These are phyloP conservation scores for Salix dunnii DNA, from an alignment of 345 rosid genomes.

Conservation along the genomic window DNA sequence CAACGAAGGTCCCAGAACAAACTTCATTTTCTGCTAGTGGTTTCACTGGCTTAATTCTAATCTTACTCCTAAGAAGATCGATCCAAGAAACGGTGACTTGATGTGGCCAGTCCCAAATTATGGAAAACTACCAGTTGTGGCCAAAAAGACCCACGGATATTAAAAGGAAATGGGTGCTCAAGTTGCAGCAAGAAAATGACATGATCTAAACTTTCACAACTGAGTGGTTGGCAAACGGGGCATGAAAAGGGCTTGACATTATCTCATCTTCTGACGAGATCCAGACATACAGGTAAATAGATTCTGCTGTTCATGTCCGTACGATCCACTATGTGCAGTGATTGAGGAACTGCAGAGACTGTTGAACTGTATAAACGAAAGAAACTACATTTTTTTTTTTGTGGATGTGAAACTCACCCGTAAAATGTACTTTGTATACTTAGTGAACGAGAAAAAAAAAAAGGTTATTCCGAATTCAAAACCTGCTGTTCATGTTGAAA, in stretches of 20 bases:
- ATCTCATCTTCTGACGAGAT: no score
- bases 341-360: background rate
- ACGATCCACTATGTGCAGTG: background rate
- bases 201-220: background rate
- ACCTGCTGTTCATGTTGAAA: no score
- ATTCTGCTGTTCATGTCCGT: background rate
- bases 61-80: background rate
- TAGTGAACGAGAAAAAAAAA: no score
- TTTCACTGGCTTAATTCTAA: background rate
- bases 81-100: background rate
- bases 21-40: background rate
- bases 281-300: background rate
- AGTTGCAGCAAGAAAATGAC: conserved; percentile 5
- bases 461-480: no score
- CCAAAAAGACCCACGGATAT: background rate
- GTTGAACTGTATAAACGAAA: background rate
- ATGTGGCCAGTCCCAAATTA: background rate
- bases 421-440: no score
- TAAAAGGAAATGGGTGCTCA: background rate
- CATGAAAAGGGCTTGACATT: background rate
- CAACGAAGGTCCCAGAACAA: background rate
- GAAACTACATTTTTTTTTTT: background rate
- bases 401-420: no score
- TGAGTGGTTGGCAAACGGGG: background rate
- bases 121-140: background rate